These are phyloP conservation scores for rapeseed (Brassica napus) DNA, from an alignment of 345 rosid genomes.

Conservation along the genomic window DNA sequence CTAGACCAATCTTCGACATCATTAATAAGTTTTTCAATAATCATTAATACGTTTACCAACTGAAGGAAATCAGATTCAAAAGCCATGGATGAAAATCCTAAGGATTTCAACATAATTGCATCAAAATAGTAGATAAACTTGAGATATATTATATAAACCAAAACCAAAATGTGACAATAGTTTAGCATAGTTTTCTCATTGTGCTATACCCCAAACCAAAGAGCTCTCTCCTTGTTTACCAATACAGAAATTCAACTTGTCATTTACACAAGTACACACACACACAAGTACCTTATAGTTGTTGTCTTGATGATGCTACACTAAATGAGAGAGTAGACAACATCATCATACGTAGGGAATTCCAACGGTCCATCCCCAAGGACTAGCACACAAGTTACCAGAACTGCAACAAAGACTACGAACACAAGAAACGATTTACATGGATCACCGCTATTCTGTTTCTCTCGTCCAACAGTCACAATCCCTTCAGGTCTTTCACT, in stretches of 20 bases:
- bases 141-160: not conserved
- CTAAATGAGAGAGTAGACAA: conserved; percentile 43
- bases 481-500: conserved; percentile 58
- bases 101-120: not conserved
- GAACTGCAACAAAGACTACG: conserved; percentile 42
- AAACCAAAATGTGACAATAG: not conserved
- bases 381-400: conserved; percentile 49
- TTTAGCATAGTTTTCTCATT: not conserved
- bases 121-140: not conserved
- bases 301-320: conserved; percentile 32
- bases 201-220: conserved; percentile 18
- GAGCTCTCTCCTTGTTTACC: not conserved
- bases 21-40: no score
- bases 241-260: not conserved
- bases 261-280: not conserved
- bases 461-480: conserved; percentile 40
- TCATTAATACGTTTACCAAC: no score
- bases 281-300: not conserved
- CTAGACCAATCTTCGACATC: no score
- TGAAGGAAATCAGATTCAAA: no score
- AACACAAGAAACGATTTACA: conserved; percentile 66
- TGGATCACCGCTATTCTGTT: conserved; percentile 47
- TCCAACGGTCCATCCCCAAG: conserved; percentile 58
- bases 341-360: conserved; percentile 43
- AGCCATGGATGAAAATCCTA: no score